phyloP scores from a whole-genome alignment of 2,329 filamentous ascomycete genomes.

The Fusarium circinatum region DNA sequence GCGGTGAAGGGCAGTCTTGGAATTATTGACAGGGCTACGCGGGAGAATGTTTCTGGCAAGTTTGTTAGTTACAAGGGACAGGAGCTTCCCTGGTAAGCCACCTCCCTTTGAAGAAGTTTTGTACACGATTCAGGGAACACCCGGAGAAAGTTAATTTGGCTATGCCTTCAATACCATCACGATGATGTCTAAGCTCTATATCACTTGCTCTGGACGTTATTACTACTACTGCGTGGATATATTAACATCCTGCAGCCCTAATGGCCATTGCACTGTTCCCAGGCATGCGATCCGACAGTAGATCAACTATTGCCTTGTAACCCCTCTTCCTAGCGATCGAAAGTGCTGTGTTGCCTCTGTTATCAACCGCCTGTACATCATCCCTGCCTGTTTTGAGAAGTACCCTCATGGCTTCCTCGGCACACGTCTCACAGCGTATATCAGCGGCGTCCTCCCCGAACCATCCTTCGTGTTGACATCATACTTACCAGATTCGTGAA shows the following conservation, averaged over 20 bases:
- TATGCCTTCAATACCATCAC: no score
- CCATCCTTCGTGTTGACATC: fast-evolving
- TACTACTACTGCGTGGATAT: no score
- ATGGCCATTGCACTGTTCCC: not conserved
- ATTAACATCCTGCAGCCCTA: no score
- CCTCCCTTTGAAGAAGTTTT: no score
- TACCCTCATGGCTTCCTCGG: not conserved
- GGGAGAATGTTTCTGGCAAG: constrained; percentile 48
- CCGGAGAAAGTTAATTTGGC: no score
- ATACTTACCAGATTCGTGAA: not conserved
- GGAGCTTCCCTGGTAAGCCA: constrained; percentile 41
- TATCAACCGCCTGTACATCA: fast-evolving
- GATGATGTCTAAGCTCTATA: no score
- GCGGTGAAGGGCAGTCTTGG: constrained; percentile 48
- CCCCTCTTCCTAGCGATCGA: fast-evolving
- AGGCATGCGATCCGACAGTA: fast-evolving
- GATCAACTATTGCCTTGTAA: fast-evolving
- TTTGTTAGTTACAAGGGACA: constrained; percentile 48
- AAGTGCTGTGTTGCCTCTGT: fast-evolving
- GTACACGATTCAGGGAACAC: no score
- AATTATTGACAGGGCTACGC: constrained; percentile 50
- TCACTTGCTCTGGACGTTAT: no score
- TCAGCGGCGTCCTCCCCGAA: not conserved
- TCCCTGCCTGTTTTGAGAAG: not conserved
- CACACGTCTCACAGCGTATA: not conserved